These are phyloP conservation scores for Fraxinus dipetala DNA, from an alignment of 305 asterid genomes.

Conservation along the genomic window DNA sequence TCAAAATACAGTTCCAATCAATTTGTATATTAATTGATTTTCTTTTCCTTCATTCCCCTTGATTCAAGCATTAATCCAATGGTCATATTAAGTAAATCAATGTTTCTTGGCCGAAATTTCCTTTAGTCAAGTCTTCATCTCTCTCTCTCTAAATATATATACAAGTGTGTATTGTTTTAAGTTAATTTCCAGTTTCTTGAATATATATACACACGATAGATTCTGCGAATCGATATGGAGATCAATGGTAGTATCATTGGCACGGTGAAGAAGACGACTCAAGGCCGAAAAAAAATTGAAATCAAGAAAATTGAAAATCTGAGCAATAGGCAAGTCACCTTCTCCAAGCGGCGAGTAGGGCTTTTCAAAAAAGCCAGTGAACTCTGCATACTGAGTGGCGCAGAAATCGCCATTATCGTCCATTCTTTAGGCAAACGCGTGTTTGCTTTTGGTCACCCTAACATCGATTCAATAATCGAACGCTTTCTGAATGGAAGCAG, in stretches of 20 bases:
- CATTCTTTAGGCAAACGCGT: conserved; percentile 29
- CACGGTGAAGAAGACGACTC: conserved; percentile 21
- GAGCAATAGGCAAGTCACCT: conserved; percentile 23
- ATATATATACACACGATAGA: neutral
- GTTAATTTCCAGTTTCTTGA: neutral
- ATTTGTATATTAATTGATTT: neutral
- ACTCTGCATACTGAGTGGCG: conserved; percentile 26
- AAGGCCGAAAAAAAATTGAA: conserved; percentile 26
- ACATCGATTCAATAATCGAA: conserved; percentile 19
- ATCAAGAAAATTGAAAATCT: conserved; percentile 22
- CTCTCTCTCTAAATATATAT: neutral
- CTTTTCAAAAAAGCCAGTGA: conserved; percentile 33
- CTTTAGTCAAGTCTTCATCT: neutral
- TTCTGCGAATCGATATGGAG: neutral
- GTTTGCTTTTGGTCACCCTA: conserved; percentile 34
- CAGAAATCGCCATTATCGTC: conserved; percentile 22
- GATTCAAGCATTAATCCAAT: neutral
- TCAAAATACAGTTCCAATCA: neutral
- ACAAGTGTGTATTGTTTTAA: neutral
- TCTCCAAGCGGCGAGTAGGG: conserved; percentile 28
- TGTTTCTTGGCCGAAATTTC: neutral
- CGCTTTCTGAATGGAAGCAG: conserved; percentile 18
- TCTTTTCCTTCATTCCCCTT: neutral
- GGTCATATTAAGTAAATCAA: neutral
- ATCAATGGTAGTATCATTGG: neutral